These are phyloP conservation scores for Cymbopogon flexuosus DNA, from an alignment of 202 grass and related monocot genomes.

Conservation along the genomic window DNA sequence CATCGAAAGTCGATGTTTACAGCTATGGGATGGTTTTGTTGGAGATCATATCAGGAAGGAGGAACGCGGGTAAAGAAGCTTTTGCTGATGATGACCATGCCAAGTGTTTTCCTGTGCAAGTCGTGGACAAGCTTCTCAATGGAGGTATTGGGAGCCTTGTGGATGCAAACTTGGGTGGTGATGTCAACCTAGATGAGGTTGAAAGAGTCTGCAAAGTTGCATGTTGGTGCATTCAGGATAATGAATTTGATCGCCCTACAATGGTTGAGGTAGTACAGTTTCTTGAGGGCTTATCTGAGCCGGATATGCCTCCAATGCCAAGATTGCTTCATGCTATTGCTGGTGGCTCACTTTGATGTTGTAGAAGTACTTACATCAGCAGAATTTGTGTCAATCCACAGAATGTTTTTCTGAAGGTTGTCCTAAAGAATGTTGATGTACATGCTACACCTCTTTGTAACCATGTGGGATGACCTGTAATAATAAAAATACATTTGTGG, in stretches of 20 bases:
- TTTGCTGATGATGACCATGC: neutral
- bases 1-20: slow-evolving; percentile 37
- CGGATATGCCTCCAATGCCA: slow-evolving; percentile 12
- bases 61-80: slow-evolving; percentile 1
- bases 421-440: too few species aligned
- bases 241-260: neutral
- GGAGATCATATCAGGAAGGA: slow-evolving; percentile 36
- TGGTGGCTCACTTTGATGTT: neutral
- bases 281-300: neutral
- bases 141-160: slow-evolving; percentile 20
- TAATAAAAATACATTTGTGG: too few species aligned
- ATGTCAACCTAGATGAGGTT: slow-evolving; percentile 18
- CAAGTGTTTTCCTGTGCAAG: slow-evolving; percentile 39
- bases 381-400: too few species aligned
- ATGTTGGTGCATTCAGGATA: slow-evolving; percentile 53
- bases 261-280: neutral
- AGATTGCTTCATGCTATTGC: neutral
- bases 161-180: slow-evolving; percentile 31
- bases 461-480: neutral
- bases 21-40: slow-evolving; percentile 37
- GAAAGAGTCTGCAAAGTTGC: slow-evolving; percentile 36
- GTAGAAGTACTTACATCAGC: neutral
- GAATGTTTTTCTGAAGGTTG: too few species aligned
- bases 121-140: slow-evolving; percentile 4
- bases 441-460: neutral